phyloP scores from a whole-genome alignment of 2,329 filamentous ascomycete species.

The Proliferodiscus dingleyae region DNA sequence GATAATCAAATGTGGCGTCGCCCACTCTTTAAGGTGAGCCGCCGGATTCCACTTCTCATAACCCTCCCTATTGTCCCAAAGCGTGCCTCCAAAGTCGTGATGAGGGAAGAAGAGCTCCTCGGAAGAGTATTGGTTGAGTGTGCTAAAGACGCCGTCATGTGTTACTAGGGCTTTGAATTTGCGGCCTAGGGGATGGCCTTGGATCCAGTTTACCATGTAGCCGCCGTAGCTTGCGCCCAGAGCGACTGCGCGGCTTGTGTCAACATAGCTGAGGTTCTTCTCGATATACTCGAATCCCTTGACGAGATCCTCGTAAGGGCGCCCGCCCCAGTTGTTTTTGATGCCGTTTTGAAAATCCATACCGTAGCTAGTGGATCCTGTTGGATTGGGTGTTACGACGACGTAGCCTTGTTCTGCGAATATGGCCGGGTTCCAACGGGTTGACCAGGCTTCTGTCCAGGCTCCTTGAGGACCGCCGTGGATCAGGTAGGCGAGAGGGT shows the following conservation, averaged over 20 bases:
- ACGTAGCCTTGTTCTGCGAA: conserved; percentile 88
- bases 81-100: conserved; percentile 58
- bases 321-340: conserved; percentile 74
- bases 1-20: conserved; percentile 82
- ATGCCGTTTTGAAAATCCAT: conserved; percentile 75
- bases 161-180: conserved; percentile 85
- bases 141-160: conserved; percentile 82
- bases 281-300: conserved; percentile 72
- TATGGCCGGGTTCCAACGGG: conserved; percentile 79
- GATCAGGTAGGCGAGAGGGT: conserved; percentile 73
- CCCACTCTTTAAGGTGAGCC: conserved; percentile 42
- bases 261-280: conserved; percentile 60
- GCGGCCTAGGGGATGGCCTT: conserved; percentile 76
- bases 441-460: conserved; percentile 43
- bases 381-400: conserved; percentile 76
- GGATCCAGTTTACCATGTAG: conserved; percentile 86
- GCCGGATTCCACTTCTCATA: conserved; percentile 70
- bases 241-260: conserved; percentile 65
- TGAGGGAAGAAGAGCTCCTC: conserved; percentile 69
- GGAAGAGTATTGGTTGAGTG: conserved; percentile 57
- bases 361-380: conserved; percentile 77
- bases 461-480: conserved; percentile 59
- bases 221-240: conserved; percentile 72
- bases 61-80: conserved; percentile 50
- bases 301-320: conserved; percentile 78